Evolutionary conservation across 2,329 filamentous ascomycete species (phyloP), one percentile per base, ranked within the genome.

Genomic region (Aspergillus vadensis): DNA sequence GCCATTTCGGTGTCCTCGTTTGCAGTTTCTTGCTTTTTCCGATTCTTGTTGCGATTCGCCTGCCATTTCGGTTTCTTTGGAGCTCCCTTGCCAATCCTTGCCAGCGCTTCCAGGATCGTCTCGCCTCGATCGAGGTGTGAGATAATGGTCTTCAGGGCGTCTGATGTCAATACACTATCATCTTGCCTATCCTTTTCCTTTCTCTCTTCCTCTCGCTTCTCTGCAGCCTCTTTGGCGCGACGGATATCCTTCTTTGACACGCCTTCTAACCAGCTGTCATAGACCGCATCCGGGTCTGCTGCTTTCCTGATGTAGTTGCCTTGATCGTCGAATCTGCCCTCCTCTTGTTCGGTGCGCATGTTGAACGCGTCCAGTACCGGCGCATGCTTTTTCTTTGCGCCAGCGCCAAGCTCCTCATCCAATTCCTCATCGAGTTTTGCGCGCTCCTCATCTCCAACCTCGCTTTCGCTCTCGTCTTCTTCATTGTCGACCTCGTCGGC

Each of bases 311-410:
- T 87, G 74, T 88, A 99, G 75, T 98, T 99, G 9, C 94, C 94
- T 1, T 88, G 81, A 68, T 95, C 90, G 73, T 99, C 95, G 70
- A 97, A 99, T 10, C 88, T 85, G 1, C 95, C 95, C 68, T 98
- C 94, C 71, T 98, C 92, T 74, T 96, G 88, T 76, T 99, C 95
- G 12, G 86, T 81, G 61, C 86, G 88, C 83, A 99, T 91, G 72
- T 99, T 98, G 83, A 99, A 99, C 2, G 94, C 94, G 75, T 98
- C 95, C 5, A 99, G 84, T 74, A 95, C 91, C 1, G 95, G 95
- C 1, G 95, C 95, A 75, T 97, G 92, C 69, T 88, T 91, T 80
- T 97, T 98, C 69, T 96, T 89, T 2, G 91, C 90, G 14, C 95
- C 95, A 1, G 91, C 89, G 2, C 95, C 95, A 5, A 99, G 82